phyloP scores from a whole-genome alignment of 164 flowering plant species.

The Sextonia rubra region DNA sequence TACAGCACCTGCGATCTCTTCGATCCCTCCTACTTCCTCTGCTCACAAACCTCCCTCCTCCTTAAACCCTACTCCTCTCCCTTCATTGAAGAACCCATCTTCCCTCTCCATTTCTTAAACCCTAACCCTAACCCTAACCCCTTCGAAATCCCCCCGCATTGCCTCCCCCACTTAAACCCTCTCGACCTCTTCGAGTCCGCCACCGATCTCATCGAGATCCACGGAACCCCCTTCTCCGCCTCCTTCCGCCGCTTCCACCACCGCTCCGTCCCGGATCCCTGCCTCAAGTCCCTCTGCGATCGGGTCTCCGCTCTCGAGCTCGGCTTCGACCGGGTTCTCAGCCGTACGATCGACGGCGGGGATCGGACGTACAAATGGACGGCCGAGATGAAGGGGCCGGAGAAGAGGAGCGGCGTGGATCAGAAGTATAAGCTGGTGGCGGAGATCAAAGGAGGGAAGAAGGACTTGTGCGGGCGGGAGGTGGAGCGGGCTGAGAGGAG shows the following conservation, averaged over 20 bases:
- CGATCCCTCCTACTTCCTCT: conserved; percentile 36
- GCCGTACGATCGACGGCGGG: conserved; percentile 12
- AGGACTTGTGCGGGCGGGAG: conserved; percentile 17
- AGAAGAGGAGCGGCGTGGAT: conserved; percentile 34
- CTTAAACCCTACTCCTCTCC: conserved; percentile 16
- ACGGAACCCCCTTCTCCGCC: conserved; percentile 32
- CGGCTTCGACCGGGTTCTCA: conserved; percentile 26
- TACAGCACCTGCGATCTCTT: conserved; percentile 43
- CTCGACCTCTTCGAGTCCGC: conserved; percentile 35
- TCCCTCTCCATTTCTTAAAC: conserved; percentile 29
- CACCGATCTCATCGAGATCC: conserved; percentile 58
- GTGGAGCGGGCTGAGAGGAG: conserved; percentile 31
- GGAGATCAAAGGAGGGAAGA: conserved; percentile 47
- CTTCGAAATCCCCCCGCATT: conserved; percentile 16
- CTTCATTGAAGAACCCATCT: conserved; percentile 24
- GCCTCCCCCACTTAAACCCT: conserved; percentile 8
- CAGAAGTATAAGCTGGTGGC: conserved; percentile 65
- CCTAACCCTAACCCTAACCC: conserved; percentile 21
- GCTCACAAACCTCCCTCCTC: conserved; percentile 21
- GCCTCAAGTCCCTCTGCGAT: conserved; percentile 41
- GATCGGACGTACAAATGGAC: conserved; percentile 21
- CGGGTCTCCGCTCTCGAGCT: conserved; percentile 51
- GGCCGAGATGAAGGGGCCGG: conserved; percentile 26
- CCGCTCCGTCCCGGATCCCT: conserved; percentile 24
- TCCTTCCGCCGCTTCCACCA: conserved; percentile 26